Base-by-base conservation (phyloP, 2,329 filamentous ascomycete genomes). In the Diaporthe citriasiana region DNA sequence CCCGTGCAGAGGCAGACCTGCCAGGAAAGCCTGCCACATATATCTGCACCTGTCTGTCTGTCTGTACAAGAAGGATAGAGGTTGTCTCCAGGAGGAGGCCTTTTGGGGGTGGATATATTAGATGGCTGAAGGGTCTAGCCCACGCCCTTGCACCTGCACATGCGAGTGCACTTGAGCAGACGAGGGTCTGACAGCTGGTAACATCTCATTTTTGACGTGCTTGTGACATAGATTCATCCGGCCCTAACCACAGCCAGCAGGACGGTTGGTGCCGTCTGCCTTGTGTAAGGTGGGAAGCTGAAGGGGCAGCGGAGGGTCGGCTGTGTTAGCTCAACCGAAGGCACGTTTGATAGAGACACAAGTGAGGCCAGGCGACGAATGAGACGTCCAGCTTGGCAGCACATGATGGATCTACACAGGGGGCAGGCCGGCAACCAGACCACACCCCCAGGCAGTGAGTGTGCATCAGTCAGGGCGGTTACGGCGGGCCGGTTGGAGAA, bases 341-440 rank as follows among this genome's bases (percentile, higher is more conserved):
- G 30, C 13, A 38, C 35, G 33, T 51, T 22, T 53, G 45, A 35
- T 51, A 66, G 63, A 50, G n/a, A n/a, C 10, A 42, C 33, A 17
- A 30, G 63, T 42, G 30, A 51, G n/a, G 38, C 30, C 53, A 55
- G 56, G 66, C 51, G 73, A 63, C 70, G 55, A 73, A 74, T 70
- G 45, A 40, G 70, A 40, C 13, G 47, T 19, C 45, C n/a, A n/a
- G 53, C 22, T 50, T 17, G 45, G 19, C 19, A 57, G 55, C 73
- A 73, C 70, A 74, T 74, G 73, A 74, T 70, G 53, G 60, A 47
- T 33, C 5, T 19, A 33, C 22, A 13, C 66, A 45, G 25, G 22
- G 45, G 17, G n/a, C 40, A 30, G 17, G 40, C 40, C 27, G n/a
- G 8, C 57, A 25, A 40, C 33, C 56, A 59, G 56, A 35, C 35